Evolutionary conservation across 306 rosid genomes (phyloP).

Genomic region (Arachis hypogaea): DNA sequence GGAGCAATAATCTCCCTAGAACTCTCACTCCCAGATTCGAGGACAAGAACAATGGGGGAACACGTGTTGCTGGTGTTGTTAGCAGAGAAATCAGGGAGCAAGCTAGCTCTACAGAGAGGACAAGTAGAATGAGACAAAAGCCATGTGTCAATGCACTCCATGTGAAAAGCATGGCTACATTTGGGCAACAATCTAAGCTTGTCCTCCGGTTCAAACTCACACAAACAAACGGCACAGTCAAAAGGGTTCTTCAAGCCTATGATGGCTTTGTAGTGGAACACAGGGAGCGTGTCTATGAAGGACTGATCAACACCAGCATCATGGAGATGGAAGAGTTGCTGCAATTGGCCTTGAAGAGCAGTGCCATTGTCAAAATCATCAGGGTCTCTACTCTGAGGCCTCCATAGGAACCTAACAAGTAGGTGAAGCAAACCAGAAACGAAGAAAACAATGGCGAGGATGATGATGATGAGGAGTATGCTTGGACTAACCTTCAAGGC

Average conservation of each 20-base stretch:
- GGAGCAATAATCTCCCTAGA: constrained; percentile 70
- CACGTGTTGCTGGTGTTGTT: constrained; percentile 38
- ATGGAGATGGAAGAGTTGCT: constrained; percentile 92
- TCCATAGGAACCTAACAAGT: constrained; percentile 73
- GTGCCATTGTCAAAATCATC: constrained; percentile 71
- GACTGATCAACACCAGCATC: constrained; percentile 98
- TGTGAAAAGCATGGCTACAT: constrained; percentile 97
- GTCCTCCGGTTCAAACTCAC: constrained; percentile 87
- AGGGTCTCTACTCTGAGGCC: constrained; percentile 63
- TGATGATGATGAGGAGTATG: constrained; percentile 69
- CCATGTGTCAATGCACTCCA: constrained; percentile 94
- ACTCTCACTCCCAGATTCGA: constrained; percentile 87
- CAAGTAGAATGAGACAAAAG: constrained; percentile 95
- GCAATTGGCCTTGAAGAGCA: constrained; percentile 91
- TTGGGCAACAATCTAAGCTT: constrained; percentile 85
- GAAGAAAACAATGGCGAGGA: constrained; percentile 84
- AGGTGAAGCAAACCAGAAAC: constrained; percentile 93
- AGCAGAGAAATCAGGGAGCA: constrained; percentile 67
- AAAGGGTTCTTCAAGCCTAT: constrained; percentile 84
- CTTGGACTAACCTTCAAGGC: constrained; percentile 71
- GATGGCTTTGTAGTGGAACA: constrained; percentile 79
- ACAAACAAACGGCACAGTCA: constrained; percentile 94
- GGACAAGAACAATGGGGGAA: constrained; percentile 79
- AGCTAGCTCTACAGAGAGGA: constrained; percentile 81
- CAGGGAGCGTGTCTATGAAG: constrained; percentile 84